A percentile compares a stretch with the other conserved stretches of the same genome.
phyloP scores from a whole-genome alignment of 2,329 filamentous ascomycete genomes.

The Tolypocladium guangdongense region DNA sequence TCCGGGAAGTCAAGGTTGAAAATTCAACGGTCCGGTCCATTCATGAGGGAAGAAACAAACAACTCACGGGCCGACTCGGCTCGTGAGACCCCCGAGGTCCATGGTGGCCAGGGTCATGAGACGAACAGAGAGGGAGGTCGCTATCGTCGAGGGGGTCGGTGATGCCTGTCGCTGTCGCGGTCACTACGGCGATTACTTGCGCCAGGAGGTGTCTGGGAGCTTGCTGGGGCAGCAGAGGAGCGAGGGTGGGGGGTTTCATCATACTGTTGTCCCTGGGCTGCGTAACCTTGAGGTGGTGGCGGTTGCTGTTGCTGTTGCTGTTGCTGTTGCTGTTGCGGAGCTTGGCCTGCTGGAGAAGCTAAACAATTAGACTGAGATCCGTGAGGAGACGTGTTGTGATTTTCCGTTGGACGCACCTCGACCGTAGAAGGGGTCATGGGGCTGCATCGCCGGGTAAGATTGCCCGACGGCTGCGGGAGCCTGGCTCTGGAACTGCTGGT shows the following conservation, averaged over 20 bases:
- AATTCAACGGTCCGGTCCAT: slow-evolving; percentile 16
- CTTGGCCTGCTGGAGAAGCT: slow-evolving; percentile 40
- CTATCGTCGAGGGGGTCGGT: slow-evolving; percentile 27
- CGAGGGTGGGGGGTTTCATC: slow-evolving; percentile 32
- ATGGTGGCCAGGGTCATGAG: slow-evolving; percentile 10
- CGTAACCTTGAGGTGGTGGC: slow-evolving; percentile 20
- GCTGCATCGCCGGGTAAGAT: slow-evolving; percentile 30
- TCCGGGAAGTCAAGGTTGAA: slow-evolving; percentile 14
- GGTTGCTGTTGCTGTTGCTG: slow-evolving; percentile 1
- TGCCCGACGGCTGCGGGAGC: slow-evolving; percentile 19
- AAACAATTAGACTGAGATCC: slow-evolving; percentile 32
- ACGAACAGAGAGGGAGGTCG: slow-evolving; percentile 3
- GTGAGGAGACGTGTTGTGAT: slow-evolving; percentile 6
- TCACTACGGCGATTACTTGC: slow-evolving; percentile 29
- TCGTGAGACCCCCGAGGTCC: not conserved
- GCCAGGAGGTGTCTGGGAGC: slow-evolving; percentile 27
- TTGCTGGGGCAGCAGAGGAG: slow-evolving; percentile 24
- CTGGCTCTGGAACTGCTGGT: slow-evolving; percentile 22
- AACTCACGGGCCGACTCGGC: slow-evolving; percentile 11
- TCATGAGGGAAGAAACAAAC: slow-evolving; percentile 19
- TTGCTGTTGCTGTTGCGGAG: slow-evolving; percentile 16
- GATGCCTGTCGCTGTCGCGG: slow-evolving; percentile 30
- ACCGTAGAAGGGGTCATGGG: slow-evolving; percentile 44
- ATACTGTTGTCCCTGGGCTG: slow-evolving; percentile 39
- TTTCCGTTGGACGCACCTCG: slow-evolving; percentile 45